Evolutionary conservation across 129 eudicot genomes (phyloP).

Genomic region (Gnaphalium uliginosum): DNA sequence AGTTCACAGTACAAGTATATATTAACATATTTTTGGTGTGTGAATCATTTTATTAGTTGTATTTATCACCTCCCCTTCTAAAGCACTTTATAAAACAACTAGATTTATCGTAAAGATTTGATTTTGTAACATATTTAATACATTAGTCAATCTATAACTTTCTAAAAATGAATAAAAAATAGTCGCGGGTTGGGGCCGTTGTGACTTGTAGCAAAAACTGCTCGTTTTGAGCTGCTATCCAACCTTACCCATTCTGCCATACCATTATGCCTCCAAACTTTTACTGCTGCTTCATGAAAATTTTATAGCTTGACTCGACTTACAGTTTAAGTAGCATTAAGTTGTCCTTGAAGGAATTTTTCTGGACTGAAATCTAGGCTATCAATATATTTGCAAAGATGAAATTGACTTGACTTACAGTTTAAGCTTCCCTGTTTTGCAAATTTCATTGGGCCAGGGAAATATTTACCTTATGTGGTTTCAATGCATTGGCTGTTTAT

Average conservation of each 20-base stretch:
- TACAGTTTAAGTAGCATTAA: background rate
- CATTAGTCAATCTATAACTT: background rate
- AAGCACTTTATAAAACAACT: background rate
- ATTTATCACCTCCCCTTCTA: no score
- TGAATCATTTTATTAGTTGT: no score
- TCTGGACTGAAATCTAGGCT: no score
- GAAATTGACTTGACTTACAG: background rate
- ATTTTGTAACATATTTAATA: no score
- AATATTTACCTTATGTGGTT: conserved; percentile 20
- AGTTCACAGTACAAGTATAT: no score
- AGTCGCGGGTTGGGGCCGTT: background rate
- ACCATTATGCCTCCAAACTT: background rate
- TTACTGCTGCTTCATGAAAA: background rate
- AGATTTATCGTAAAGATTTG: no score
- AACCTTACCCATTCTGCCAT: background rate
- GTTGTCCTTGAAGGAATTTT: background rate
- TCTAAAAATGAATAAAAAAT: no score
- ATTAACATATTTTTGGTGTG: no score
- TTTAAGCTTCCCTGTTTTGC: background rate
- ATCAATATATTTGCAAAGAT: background rate
- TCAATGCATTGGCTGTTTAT: background rate
- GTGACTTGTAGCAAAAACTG: background rate
- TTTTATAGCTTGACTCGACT: background rate
- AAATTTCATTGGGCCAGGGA: background rate
- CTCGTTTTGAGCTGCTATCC: background rate